Evolutionary conservation across 2,329 filamentous ascomycete species (phyloP).

Genomic region (Septoria linicola): DNA sequence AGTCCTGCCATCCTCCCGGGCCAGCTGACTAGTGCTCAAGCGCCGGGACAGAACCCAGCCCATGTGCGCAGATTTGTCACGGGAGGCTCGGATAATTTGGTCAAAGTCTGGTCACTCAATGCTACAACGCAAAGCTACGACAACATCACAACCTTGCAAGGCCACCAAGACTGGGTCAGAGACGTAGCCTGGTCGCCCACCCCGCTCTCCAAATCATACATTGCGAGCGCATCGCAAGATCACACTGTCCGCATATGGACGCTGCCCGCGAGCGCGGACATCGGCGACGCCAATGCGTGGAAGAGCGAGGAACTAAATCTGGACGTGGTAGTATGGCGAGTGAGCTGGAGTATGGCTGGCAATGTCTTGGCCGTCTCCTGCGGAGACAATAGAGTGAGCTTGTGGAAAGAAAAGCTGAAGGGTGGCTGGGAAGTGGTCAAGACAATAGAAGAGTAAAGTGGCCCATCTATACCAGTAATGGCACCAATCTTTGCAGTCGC

Average conservation of each 20-base stretch:
- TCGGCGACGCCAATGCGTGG: conserved; percentile 66
- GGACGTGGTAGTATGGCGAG: conserved; percentile 87
- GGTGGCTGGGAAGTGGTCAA: conserved; percentile 98
- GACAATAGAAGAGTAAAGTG: conserved; percentile 67
- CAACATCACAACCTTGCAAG: conserved; percentile 62
- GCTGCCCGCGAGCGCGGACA: conserved; percentile 40
- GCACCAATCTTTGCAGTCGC: neutral
- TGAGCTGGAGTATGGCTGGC: conserved; percentile 95
- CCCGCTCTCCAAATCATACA: conserved; percentile 92
- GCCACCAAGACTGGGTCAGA: conserved; percentile 94
- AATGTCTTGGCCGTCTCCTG: conserved; percentile 94
- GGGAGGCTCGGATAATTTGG: conserved; percentile 86
- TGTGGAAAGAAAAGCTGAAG: conserved; percentile 98
- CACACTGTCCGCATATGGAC: conserved; percentile 99
- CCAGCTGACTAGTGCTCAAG: conserved; percentile 71
- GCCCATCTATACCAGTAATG: too few relatives aligned
- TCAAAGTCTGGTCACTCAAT: conserved; percentile 91
- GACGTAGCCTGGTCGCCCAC: conserved; percentile 97
- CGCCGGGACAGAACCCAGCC: conserved; percentile 46
- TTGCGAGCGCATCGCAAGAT: conserved; percentile 91
- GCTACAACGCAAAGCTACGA: conserved; percentile 40
- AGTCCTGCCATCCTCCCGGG: conserved; percentile 82
- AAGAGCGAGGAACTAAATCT: conserved; percentile 81
- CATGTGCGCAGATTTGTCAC: conserved; percentile 81
- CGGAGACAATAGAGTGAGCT: conserved; percentile 90